Evolutionary conservation across 208 protist species (phyloP).

Genomic region (Vickermania spadyakhi): DNA sequence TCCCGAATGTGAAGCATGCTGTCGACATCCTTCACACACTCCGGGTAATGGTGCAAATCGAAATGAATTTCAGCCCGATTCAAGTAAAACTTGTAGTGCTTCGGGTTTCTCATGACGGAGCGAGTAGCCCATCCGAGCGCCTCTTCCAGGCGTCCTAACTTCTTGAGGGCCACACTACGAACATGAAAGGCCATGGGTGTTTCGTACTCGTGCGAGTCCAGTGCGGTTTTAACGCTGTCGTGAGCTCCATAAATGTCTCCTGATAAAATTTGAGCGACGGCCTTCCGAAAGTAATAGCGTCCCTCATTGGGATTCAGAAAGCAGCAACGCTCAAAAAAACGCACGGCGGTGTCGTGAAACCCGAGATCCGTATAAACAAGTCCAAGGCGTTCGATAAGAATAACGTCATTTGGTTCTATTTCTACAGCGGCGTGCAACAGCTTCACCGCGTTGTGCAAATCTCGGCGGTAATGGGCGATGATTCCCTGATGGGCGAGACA

Average conservation of each 20-base stretch:
- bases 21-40: background rate
- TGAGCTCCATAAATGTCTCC: constrained; percentile 35
- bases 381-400: constrained; percentile 55
- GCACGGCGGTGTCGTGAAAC: constrained; percentile 64
- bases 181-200: constrained; percentile 27
- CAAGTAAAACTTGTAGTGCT: constrained; percentile 17
- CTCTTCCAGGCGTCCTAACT: constrained; percentile 19
- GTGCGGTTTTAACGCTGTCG: constrained; percentile 19
- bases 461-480: constrained; percentile 25
- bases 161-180: constrained; percentile 25
- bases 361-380: constrained; percentile 62
- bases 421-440: constrained; percentile 37
- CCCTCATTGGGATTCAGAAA: constrained; percentile 16
- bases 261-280: constrained; percentile 19
- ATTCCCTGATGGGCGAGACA: constrained; percentile 48
- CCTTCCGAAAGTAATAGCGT: constrained; percentile 39
- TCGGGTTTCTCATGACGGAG: constrained; percentile 16
- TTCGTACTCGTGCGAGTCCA: constrained; percentile 14
- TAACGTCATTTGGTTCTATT: constrained; percentile 20
- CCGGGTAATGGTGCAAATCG: background rate
- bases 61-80: constrained; percentile 9
- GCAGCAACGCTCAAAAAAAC: constrained; percentile 62
- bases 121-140: constrained; percentile 24
- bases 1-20: constrained; percentile 7
- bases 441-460: constrained; percentile 37